Evolutionary conservation across 306 rosid genomes (phyloP), one percentile per base, ranked within the genome.

Genomic region (Quercus ilex): DNA sequence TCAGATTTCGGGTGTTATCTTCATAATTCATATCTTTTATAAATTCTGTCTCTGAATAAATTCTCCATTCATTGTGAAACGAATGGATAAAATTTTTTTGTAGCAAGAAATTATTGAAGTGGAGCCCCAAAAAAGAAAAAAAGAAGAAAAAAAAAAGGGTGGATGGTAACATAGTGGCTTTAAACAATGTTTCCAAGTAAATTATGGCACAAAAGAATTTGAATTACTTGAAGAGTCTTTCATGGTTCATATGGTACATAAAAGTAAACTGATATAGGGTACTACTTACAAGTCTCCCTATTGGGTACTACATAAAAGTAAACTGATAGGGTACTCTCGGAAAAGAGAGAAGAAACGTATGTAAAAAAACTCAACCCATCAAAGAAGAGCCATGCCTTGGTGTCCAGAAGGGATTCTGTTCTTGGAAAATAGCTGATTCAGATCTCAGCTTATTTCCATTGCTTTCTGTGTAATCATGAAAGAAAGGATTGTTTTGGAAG

Each of bases 381-480:
- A 31, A 53, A 13, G 75, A 41, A 28, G 78, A 81, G 76, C 76
- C 85, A 15, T 77, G 59, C 74, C 80, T 77, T 28, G 88, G 87
- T 31, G 74, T 69, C 86, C 88, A 84, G 74, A 86, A 88, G 28
- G 89, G 92, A 18, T 88, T 86, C 65, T 88, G 86, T 67, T 78
- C 86, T 53, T 81, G 80, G 14, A 38, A 7, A 63, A 71, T 80
- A 82, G 87, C 86, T 76, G 93, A 83, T 80, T 80, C 85, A 68
- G 87, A 83, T 77, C 81, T 77, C 89, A 80, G 82, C 85, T 76
- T 78, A 73, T 55, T 78, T 76, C 65, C 80, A 75, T 67, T 59
- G 4, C 73, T 55, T 57, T 70, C 67, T 26, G 59, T 75, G 4
- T 72, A 78, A 33, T 85, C 83, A 14, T 68, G 87, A 23, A 85